Percentiles rank a stretch among this genome's conserved stretches.
phyloP scores from a whole-genome alignment of 1,139 yeast species.

The Suhomyces wounanorum region DNA sequence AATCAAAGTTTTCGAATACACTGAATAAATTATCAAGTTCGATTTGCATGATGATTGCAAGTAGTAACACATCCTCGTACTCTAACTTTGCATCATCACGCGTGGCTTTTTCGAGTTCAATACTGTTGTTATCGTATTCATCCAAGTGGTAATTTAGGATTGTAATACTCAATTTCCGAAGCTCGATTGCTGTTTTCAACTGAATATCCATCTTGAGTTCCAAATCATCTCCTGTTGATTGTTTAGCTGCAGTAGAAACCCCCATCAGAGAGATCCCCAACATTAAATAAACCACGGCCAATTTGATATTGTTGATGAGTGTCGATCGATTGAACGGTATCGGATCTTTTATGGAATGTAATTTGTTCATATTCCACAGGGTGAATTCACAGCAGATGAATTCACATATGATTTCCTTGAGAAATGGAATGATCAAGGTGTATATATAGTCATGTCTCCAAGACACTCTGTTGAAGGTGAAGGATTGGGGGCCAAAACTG shows the following conservation, averaged over 20 bases:
- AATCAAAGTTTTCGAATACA: slow-evolving; percentile 46
- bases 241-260: slow-evolving; percentile 15
- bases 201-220: slow-evolving; percentile 25
- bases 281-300: slow-evolving; percentile 28
- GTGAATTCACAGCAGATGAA: slow-evolving; percentile 27
- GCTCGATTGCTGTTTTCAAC: slow-evolving; percentile 35
- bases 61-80: slow-evolving; percentile 23
- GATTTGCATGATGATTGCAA: slow-evolving; percentile 39
- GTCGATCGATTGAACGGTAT: slow-evolving; percentile 11
- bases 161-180: slow-evolving; percentile 40
- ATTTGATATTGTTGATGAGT: slow-evolving; percentile 26
- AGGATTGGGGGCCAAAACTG: slow-evolving; percentile 21
- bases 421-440: slow-evolving; percentile 31
- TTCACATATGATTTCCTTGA: slow-evolving; percentile 36
- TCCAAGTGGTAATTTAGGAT: slow-evolving; percentile 45
- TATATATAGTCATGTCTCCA: slow-evolving; percentile 32
- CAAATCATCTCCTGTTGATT: slow-evolving; percentile 16
- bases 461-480: slow-evolving; percentile 29
- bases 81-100: slow-evolving; percentile 8
- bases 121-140: slow-evolving; percentile 39
- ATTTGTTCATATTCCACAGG: slow-evolving; percentile 18
- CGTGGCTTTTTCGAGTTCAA: slow-evolving; percentile 25
- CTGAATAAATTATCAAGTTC: slow-evolving; percentile 41
- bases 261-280: slow-evolving; percentile 35
- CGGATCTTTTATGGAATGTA: slow-evolving; percentile 13